Evolutionary conservation across 495 filamentous ascomycete genomes (phyloP).

Genomic region (Neurospora sp.): DNA sequence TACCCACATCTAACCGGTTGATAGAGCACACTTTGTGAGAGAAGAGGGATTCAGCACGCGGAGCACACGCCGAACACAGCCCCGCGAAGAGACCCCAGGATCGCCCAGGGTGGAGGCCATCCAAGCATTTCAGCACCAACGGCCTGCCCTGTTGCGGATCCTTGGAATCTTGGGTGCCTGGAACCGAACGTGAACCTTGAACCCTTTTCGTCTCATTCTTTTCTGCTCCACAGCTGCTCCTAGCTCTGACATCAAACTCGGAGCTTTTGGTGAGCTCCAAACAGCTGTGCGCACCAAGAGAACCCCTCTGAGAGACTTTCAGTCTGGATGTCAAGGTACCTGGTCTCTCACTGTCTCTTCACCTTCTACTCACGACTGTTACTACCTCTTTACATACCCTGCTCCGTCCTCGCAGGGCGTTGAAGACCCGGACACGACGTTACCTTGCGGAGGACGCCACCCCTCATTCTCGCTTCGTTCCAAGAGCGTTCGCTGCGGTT

Average conservation of each 20-base stretch:
- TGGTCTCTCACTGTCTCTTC: not conserved
- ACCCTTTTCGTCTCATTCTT: not conserved
- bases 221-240: not conserved
- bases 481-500: not conserved
- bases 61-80: not conserved
- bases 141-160: not conserved
- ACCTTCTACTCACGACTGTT: not conserved
- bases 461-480: not conserved
- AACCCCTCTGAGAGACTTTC: not conserved
- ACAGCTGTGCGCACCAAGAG: not conserved
- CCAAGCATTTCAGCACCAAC: not conserved
- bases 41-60: constrained; percentile 1
- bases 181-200: not conserved
- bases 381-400: not conserved
- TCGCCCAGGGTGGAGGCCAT: not conserved
- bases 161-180: not conserved
- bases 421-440: not conserved
- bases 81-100: not conserved
- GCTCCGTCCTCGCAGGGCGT: not conserved
- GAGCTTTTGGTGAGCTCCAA: not conserved
- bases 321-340: not conserved
- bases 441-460: not conserved
- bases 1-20: not conserved
- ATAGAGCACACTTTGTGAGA: not conserved
- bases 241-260: not conserved